phyloP scores from a whole-genome alignment of 2,329 filamentous ascomycete genomes.

The Escovopsis sp. region DNA sequence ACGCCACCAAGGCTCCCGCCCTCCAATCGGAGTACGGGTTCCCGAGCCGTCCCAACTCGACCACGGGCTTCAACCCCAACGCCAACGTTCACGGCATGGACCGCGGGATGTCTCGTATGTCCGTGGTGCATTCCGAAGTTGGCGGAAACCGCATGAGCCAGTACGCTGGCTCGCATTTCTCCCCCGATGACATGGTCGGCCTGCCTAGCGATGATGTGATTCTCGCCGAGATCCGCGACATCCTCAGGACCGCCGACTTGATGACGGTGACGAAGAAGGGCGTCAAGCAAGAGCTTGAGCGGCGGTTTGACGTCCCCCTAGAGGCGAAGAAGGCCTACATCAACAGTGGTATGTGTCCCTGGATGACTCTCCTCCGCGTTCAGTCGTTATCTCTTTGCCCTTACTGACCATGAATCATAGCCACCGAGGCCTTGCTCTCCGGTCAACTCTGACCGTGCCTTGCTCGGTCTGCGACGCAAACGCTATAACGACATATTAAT shows the following conservation, averaged over 20 bases:
- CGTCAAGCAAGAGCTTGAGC: constrained; percentile 86
- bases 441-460: constrained; percentile 48
- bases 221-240: constrained; percentile 86
- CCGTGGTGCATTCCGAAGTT: constrained; percentile 63
- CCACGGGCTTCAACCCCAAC: constrained; percentile 28
- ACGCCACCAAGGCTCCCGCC: constrained; percentile 69
- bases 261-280: constrained; percentile 99
- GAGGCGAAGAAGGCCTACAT: constrained; percentile 89
- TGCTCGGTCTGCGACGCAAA: not conserved
- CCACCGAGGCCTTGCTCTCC: constrained; percentile 66
- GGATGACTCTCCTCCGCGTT: no score
- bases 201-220: constrained; percentile 82
- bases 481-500: constrained; percentile 1
- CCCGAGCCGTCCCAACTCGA: constrained; percentile 42
- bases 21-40: constrained; percentile 56
- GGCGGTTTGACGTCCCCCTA: constrained; percentile 72
- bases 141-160: constrained; percentile 44
- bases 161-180: constrained; percentile 43
- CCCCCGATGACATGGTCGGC: constrained; percentile 53
- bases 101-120: constrained; percentile 51
- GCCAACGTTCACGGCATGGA: constrained; percentile 39
- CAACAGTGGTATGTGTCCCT: constrained; percentile 58
- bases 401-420: constrained; percentile 20
- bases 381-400: not conserved
- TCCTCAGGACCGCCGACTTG: constrained; percentile 77